Conservation (phyloP, 768 basidiomycete species). For the Paxillus ammoniavirescens region DNA sequence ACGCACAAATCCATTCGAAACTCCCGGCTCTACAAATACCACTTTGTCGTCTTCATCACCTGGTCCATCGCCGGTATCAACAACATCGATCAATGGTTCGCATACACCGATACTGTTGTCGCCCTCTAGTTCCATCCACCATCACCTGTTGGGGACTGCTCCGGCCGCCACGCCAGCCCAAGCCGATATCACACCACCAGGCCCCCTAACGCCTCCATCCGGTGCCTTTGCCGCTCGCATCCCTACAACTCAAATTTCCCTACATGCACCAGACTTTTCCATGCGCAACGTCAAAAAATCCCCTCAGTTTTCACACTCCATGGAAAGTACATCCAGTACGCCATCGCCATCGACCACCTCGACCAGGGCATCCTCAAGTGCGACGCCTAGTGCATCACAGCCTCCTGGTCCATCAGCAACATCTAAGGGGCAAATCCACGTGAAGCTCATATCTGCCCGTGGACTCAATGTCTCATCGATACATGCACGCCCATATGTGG, state of each 20-base stretch:
- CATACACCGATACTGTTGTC: constrained; percentile 14
- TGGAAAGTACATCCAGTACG: constrained; percentile 37
- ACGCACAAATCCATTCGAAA: constrained; percentile 64
- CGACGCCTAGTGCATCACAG: constrained; percentile 19
- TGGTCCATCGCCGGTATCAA: constrained; percentile 8
- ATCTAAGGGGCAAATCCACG: constrained; percentile 79
- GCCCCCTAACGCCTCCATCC: constrained; percentile 45
- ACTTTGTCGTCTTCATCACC: constrained; percentile 19
- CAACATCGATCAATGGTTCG: constrained; percentile 2
- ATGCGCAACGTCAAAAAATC: constrained; percentile 61
- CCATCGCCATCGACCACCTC: constrained; percentile 43
- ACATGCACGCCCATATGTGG: constrained; percentile 81
- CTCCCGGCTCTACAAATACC: constrained; percentile 32
- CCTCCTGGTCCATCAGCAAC: constrained; percentile 33
- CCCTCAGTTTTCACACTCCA: constrained; percentile 27
- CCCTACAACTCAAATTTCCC: constrained; percentile 64
- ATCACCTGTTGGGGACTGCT: constrained; percentile 29
- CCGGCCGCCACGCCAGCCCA: constrained; percentile 22
- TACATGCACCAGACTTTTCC: constrained; percentile 84
- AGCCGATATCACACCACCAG: constrained; percentile 41
- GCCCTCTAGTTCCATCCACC: constrained; percentile 20
- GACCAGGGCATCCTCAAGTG: constrained; percentile 32
- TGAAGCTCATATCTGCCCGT: constrained; percentile 93
- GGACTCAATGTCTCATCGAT: constrained; percentile 70
- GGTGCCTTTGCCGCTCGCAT: constrained; percentile 48